These are phyloP conservation scores for Fonsecaea monophora DNA, from an alignment of 2,329 filamentous ascomycete species.

Conservation along the genomic window DNA sequence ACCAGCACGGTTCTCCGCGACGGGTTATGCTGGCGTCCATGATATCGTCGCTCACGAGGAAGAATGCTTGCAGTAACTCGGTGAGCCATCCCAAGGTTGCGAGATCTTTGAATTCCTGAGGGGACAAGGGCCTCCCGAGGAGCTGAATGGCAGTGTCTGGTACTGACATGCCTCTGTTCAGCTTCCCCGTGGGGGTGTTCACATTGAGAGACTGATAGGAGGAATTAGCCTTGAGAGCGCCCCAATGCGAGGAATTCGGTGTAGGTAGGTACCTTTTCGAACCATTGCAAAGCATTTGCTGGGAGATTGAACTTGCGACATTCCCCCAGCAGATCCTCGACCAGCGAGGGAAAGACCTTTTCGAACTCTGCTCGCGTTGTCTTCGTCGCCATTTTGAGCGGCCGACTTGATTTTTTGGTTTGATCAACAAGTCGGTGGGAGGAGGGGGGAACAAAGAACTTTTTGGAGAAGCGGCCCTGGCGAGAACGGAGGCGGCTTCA, in stretches of 20 bases:
- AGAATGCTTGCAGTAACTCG: constrained; percentile 97
- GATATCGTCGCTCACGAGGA: constrained; percentile 97
- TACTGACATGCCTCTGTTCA: constrained; percentile 98
- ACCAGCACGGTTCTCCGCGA: constrained; percentile 95
- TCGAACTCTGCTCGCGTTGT: constrained; percentile 79
- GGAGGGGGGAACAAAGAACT: constrained; percentile 17
- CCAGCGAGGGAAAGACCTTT: constrained; percentile 83
- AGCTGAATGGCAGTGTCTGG: constrained; percentile 87
- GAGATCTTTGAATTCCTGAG: constrained; percentile 86
- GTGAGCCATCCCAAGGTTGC: constrained; percentile 96
- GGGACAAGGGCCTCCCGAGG: constrained; percentile 71
- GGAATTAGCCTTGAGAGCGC: constrained; percentile 12
- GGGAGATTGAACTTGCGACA: constrained; percentile 84
- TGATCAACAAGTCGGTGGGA: constrained; percentile 25
- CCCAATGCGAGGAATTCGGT: neutral
- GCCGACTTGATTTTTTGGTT: constrained; percentile 11
- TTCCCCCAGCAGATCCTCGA: constrained; percentile 80
- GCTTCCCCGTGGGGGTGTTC: constrained; percentile 94
- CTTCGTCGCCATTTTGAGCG: constrained; percentile 68
- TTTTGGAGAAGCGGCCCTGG: constrained; percentile 18
- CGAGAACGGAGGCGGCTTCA: constrained; percentile 11
- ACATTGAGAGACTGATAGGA: constrained; percentile 72
- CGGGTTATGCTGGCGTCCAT: constrained; percentile 97
- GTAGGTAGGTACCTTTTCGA: constrained; percentile 71
- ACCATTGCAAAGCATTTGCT: constrained; percentile 81